Percentiles rank a stretch among this genome's conserved stretches.
Evolutionary conservation across 225 moss, liverwort and hornwort genomes (phyloP).

Genomic region (Marchantia paleacea): DNA sequence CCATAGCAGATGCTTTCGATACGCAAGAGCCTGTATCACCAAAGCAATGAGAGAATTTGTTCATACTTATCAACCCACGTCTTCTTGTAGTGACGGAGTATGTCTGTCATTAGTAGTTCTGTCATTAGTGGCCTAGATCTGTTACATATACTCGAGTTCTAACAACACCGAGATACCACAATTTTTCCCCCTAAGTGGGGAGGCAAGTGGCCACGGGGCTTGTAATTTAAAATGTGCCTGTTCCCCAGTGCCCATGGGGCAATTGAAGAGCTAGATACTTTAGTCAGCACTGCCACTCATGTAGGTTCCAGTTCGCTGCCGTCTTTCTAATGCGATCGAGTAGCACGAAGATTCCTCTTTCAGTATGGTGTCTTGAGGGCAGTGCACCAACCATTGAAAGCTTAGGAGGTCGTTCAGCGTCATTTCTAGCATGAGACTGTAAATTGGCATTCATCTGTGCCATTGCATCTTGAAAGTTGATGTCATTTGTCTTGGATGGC

Average conservation of each 20-base stretch:
- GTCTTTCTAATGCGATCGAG: not conserved
- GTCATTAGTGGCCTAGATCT: conserved; percentile 38
- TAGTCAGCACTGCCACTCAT: conserved; percentile 8
- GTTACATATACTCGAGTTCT: conserved; percentile 25
- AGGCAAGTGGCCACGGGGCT: conserved; percentile 27
- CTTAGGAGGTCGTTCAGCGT: not conserved
- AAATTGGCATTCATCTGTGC: not conserved
- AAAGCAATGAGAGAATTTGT: conserved; percentile 40
- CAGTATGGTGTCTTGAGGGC: not conserved
- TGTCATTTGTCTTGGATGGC: conserved; percentile 6
- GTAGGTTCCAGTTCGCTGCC: not conserved
- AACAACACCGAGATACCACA: conserved; percentile 12
- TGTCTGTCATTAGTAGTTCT: conserved; percentile 29
- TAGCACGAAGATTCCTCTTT: not conserved
- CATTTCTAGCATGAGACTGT: conserved; percentile 1
- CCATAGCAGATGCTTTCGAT: conserved; percentile 61
- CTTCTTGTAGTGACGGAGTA: conserved; percentile 14
- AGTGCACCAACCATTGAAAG: not conserved
- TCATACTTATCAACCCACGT: conserved; percentile 4
- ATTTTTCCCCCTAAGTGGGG: conserved; percentile 32
- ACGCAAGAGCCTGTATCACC: conserved; percentile 29
- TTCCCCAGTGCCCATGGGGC: conserved; percentile 22
- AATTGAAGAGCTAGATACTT: conserved; percentile 22
- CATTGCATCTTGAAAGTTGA: not conserved
- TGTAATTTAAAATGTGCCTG: conserved; percentile 24